Conservation (phyloP, 345 rosid genomes). For the Gossypium australe region DNA sequence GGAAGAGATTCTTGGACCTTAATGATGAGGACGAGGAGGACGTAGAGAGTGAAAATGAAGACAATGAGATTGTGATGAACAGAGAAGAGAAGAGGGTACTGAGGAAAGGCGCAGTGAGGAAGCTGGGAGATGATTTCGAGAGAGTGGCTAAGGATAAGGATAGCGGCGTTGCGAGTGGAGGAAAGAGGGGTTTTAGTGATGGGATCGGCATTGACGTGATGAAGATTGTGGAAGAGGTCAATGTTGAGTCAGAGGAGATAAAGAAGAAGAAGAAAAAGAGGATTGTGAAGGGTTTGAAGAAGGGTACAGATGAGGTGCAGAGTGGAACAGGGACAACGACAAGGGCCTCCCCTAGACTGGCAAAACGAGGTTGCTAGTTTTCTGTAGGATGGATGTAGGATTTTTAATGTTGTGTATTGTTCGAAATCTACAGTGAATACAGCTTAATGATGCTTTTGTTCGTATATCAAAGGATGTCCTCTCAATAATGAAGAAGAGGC, state of each 20-base stretch:
- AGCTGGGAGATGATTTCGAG: slow-evolving; percentile 68
- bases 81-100: slow-evolving; percentile 8
- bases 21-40: slow-evolving; percentile 30
- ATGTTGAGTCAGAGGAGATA: slow-evolving; percentile 3
- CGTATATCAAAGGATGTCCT: background rate
- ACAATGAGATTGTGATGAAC: background rate
- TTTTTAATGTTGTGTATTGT: background rate
- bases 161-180: background rate
- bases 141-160: slow-evolving; percentile 41
- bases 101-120: slow-evolving; percentile 43
- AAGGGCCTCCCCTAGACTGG: slow-evolving; percentile 67
- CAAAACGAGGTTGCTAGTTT: slow-evolving; percentile 24
- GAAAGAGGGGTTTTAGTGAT: slow-evolving; percentile 1
- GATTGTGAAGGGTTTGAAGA: slow-evolving; percentile 6
- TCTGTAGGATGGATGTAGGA: background rate
- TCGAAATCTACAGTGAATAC: background rate
- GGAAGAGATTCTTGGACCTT: slow-evolving; percentile 44
- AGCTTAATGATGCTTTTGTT: background rate
- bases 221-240: slow-evolving; percentile 30
- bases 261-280: slow-evolving; percentile 1
- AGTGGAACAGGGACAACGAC: slow-evolving; percentile 23
- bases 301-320: background rate
- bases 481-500: background rate
- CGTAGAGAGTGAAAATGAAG: slow-evolving; percentile 4
- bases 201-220: slow-evolving; percentile 15